Evolutionary conservation across 495 filamentous ascomycete genomes (phyloP), one percentile per base, ranked within the genome.

Genomic region (Polyplosphaeria fusca): DNA sequence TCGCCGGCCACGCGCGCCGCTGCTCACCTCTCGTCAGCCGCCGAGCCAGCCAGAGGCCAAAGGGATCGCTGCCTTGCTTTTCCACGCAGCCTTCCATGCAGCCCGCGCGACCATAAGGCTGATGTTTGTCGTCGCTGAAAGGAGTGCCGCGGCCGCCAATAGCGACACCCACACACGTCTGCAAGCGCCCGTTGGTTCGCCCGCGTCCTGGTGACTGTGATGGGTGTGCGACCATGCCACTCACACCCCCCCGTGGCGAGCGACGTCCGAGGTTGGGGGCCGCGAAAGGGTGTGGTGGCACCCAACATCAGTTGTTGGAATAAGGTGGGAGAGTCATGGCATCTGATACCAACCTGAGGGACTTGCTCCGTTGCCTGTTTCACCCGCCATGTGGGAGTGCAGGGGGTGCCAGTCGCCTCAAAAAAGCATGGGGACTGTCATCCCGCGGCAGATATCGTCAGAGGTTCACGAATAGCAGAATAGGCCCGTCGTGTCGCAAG

Each of bases 341-440:
- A 20, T 37, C 55, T 58, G 55, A 58, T 46, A 58, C 55, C 28
- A 19, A 42, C 51, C 14, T 58, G 45, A 58, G 46, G 54, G 43
- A 37, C 42, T 9, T 37, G 23, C 28, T 38, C 23, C 11, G 39
- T 4, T 16, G 14, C 25, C 4, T 26, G 55, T 58, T 58, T 58
- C 55, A 58, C 55, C 23, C 40, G 55, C 55, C 55, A 58, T 58
- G 55, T 58, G 55, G 55, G 26, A 51, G 20, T 18, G 40, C 40
- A 45, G 47, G 47, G 55, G 54, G 40, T 18, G 43, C 12, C 25
- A 16, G 5, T 42, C 53, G 45, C 45, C 24, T 25, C 53, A 47
- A 57, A 45, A 19, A 47, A 55, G 41, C 42, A 47, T 7, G 23
- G 12, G 18, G n/a, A n/a, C n/a, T n/a, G 9, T 9, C n/a, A 9